phyloP scores from a whole-genome alignment of 2,329 filamentous ascomycete genomes.

The Colletotrichum aenigma region DNA sequence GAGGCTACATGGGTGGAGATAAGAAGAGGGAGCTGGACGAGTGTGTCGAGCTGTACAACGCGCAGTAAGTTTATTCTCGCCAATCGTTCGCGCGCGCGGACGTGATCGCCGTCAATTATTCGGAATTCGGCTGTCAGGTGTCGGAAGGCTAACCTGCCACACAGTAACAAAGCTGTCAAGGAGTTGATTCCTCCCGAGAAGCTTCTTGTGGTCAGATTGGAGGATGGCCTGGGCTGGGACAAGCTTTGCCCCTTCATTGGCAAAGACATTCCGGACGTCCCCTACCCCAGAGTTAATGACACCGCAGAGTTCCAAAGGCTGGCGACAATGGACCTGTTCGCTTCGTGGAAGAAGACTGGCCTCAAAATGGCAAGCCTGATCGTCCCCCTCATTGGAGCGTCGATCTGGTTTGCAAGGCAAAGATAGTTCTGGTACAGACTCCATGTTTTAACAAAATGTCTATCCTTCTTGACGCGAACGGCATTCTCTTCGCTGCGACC shows the following conservation, averaged over 20 bases:
- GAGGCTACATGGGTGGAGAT: neutral
- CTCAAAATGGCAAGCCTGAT: neutral
- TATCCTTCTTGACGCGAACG: neutral
- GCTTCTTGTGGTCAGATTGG: constrained; percentile 31
- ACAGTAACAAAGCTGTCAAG: constrained; percentile 28
- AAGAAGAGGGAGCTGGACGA: neutral
- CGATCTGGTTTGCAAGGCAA: neutral
- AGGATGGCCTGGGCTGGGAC: constrained; percentile 39
- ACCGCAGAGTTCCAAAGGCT: constrained; percentile 29
- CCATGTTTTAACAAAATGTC: neutral
- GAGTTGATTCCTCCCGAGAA: constrained; percentile 27
- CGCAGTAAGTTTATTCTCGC: neutral
- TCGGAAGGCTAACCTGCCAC: neutral
- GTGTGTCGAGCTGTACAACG: constrained; percentile 1
- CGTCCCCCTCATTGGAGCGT: neutral
- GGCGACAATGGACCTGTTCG: neutral
- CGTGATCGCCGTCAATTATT: neutral
- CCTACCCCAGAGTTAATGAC: constrained; percentile 32
- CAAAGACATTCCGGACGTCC: constrained; percentile 29
- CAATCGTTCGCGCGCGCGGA: neutral
- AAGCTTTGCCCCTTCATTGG: constrained; percentile 36
- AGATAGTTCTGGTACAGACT: neutral
- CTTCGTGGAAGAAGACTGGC: neutral
- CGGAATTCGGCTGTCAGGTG: neutral
- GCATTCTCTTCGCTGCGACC: neutral